These are phyloP conservation scores for Teratosphaeria destructans DNA, from an alignment of 2,329 filamentous ascomycete species.

Conservation along the genomic window DNA sequence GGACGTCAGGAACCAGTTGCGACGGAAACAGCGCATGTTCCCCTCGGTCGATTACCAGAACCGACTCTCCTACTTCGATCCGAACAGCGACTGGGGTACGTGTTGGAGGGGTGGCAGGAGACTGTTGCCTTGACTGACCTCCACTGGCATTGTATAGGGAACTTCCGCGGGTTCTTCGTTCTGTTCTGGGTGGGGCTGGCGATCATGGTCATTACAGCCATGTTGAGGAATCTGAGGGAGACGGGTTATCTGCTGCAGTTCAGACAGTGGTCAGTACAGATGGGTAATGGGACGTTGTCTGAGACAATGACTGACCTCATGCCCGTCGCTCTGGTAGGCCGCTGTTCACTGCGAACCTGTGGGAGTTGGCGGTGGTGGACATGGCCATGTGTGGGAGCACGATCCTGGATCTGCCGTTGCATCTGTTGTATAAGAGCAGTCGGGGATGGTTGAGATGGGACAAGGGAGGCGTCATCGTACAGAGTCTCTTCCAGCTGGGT, in stretches of 20 bases:
- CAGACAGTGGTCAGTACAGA: slow-evolving; percentile 53
- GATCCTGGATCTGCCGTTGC: slow-evolving; percentile 60
- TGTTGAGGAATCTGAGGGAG: slow-evolving; percentile 85
- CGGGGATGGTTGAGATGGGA: slow-evolving; percentile 58
- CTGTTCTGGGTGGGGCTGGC: slow-evolving; percentile 95
- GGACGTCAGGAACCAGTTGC: slow-evolving; percentile 69
- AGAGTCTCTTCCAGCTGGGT: slow-evolving; percentile 66
- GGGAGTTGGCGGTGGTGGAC: slow-evolving; percentile 76
- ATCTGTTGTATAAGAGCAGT: slow-evolving; percentile 53
- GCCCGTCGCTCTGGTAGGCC: slow-evolving; percentile 30
- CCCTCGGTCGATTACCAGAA: slow-evolving; percentile 85
- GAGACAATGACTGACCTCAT: too few species aligned
- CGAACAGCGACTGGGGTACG: slow-evolving; percentile 67
- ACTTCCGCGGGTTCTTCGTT: slow-evolving; percentile 96
- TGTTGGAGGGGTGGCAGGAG: too few species aligned
- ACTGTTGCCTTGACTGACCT: too few species aligned
- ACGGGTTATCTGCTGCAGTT: slow-evolving; percentile 78
- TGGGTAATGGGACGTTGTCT: too few species aligned
- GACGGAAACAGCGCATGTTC: slow-evolving; percentile 62
- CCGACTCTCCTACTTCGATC: slow-evolving; percentile 91
- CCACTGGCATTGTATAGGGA: slow-evolving; percentile 22
- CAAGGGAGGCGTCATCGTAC: slow-evolving; percentile 65
- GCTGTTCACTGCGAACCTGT: slow-evolving; percentile 78
- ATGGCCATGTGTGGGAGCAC: slow-evolving; percentile 74
- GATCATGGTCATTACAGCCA: slow-evolving; percentile 95